Evolutionary conservation across 371 early-diverging fungal genomes (phyloP).

Genomic region (Mucor sp.): DNA sequence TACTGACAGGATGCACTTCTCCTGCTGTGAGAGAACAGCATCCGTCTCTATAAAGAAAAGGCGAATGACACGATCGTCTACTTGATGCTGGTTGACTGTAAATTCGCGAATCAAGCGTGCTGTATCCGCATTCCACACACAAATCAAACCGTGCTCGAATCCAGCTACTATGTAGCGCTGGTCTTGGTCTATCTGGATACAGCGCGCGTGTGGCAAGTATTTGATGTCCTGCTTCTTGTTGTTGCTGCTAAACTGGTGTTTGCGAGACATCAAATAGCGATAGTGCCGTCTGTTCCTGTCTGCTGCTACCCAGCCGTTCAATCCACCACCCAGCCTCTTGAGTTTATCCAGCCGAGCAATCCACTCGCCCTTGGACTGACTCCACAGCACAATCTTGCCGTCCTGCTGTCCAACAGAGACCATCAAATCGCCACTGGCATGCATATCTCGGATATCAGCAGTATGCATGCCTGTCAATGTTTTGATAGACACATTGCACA

Average conservation of each 20-base stretch:
- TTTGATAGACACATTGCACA: slow-evolving; percentile 27
- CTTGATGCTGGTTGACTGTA: not conserved
- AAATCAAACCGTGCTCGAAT: slow-evolving; percentile 36
- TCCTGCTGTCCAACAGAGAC: slow-evolving; percentile 33
- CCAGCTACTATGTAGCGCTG: slow-evolving; percentile 37
- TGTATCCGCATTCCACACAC: slow-evolving; percentile 32
- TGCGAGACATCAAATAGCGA: not conserved
- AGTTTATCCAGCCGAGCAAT: slow-evolving; percentile 37
- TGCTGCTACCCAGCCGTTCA: slow-evolving; percentile 16
- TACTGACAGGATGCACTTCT: slow-evolving; percentile 21
- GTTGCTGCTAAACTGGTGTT: not conserved
- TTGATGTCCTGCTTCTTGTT: not conserved
- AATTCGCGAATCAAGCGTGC: slow-evolving; percentile 29
- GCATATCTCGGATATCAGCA: slow-evolving; percentile 30
- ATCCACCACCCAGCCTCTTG: slow-evolving; percentile 7
- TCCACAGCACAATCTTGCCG: slow-evolving; percentile 39
- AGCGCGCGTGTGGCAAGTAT: slow-evolving; percentile 14
- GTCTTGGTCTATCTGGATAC: slow-evolving; percentile 31
- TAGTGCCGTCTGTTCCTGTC: not conserved
- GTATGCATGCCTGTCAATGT: slow-evolving; percentile 38
- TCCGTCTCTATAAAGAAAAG: not conserved
- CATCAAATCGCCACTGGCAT: slow-evolving; percentile 23
- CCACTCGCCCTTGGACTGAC: slow-evolving; percentile 26
- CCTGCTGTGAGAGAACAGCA: not conserved
- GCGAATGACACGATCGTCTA: slow-evolving; percentile 4